Evolutionary conservation across 352 stramenopile genomes (phyloP).

Genomic region (Pilasporangium apinafurcum): DNA sequence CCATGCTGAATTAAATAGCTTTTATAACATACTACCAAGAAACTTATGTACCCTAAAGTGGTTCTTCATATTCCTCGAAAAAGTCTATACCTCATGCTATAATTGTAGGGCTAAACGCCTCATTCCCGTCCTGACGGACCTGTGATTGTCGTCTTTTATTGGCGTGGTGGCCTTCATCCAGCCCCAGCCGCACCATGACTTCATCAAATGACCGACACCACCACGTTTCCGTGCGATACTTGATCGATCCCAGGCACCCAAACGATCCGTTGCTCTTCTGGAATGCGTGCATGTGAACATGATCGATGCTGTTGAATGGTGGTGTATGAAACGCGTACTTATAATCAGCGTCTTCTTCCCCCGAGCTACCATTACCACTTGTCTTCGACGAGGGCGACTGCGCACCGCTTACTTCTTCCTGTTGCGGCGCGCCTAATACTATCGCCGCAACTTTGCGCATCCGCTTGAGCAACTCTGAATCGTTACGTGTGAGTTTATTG

Average conservation of each 20-base stretch:
- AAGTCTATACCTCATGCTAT: no score
- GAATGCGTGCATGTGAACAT: slow-evolving; percentile 88
- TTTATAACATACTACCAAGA: no score
- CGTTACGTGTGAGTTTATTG: slow-evolving; percentile 60
- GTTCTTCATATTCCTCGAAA: no score
- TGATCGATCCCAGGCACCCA: slow-evolving; percentile 65
- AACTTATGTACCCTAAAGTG: no score
- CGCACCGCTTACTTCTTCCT: slow-evolving; percentile 2
- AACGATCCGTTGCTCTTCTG: slow-evolving; percentile 46
- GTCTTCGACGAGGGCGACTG: slow-evolving; percentile 1
- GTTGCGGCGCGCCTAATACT: slow-evolving; percentile 34
- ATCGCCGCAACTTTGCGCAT: slow-evolving; percentile 64
- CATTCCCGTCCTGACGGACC: no score
- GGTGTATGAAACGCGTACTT: slow-evolving; percentile 82
- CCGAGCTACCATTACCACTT: neutral
- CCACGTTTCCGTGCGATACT: slow-evolving; percentile 84
- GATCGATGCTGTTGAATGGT: slow-evolving; percentile 88
- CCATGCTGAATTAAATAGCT: no score
- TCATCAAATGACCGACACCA: slow-evolving; percentile 82
- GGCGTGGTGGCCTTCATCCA: no score
- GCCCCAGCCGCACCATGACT: slow-evolving; percentile 54
- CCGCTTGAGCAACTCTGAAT: slow-evolving; percentile 48
- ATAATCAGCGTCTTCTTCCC: slow-evolving; percentile 31
- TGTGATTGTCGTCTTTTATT: no score
- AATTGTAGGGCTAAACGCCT: no score